These are phyloP conservation scores for Boletus albobrunnescens DNA, from an alignment of 1,284 basidiomycete genomes.

Conservation along the genomic window DNA sequence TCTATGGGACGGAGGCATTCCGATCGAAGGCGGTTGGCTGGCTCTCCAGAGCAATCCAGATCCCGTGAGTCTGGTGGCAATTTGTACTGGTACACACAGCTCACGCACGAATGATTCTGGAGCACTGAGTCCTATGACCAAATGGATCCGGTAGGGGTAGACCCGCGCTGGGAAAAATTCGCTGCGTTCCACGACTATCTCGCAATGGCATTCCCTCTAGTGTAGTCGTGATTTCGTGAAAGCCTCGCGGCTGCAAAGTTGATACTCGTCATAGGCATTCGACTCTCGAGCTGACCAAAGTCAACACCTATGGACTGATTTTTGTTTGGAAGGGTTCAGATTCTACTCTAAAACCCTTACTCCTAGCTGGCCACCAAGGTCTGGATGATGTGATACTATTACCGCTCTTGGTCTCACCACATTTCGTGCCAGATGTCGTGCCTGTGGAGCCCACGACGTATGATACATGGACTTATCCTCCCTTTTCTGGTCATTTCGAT, in stretches of 20 bases:
- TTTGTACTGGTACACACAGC: background rate
- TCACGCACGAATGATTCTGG: slow-evolving; percentile 1
- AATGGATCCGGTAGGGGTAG: slow-evolving; percentile 41
- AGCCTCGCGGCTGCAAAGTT: background rate
- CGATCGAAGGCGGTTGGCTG: slow-evolving; percentile 33
- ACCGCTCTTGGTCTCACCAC: background rate
- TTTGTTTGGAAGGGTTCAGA: slow-evolving; percentile 62
- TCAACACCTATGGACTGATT: slow-evolving; percentile 64
- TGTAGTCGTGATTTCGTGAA: slow-evolving; percentile 28
- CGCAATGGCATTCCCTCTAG: slow-evolving; percentile 37
- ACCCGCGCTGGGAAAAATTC: slow-evolving; percentile 46
- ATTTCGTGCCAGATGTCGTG: slow-evolving; percentile 45
- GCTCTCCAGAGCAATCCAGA: slow-evolving; percentile 35
- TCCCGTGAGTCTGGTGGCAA: slow-evolving; percentile 29
- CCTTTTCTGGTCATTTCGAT: slow-evolving; percentile 51
- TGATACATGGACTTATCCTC: slow-evolving; percentile 52
- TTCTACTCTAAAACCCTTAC: slow-evolving; percentile 54
- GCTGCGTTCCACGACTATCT: slow-evolving; percentile 43
- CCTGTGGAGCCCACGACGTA: slow-evolving; percentile 53
- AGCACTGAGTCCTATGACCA: slow-evolving; percentile 41
- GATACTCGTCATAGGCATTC: slow-evolving; percentile 40
- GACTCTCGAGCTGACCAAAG: slow-evolving; percentile 48
- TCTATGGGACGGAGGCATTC: slow-evolving; percentile 32
- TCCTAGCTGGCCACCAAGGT: slow-evolving; percentile 68
- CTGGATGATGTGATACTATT: slow-evolving; percentile 2